Evolutionary conservation across 305 asterid genomes (phyloP), one percentile per base, ranked within the genome.

Genomic region (Salvia sclarea): DNA sequence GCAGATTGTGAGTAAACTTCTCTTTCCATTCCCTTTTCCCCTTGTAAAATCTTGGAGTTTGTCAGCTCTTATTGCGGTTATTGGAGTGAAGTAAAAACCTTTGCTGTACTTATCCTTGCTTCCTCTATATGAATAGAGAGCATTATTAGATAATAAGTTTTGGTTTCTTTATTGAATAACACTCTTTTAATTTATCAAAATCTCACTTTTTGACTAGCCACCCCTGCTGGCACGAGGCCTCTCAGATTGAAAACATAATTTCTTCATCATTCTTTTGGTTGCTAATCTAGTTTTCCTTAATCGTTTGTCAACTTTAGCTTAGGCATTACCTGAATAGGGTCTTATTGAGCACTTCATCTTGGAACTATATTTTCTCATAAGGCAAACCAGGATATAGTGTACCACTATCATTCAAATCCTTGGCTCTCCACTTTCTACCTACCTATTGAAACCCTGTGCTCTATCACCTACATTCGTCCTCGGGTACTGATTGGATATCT

Each of bases 1-100:
- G 71, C 98, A 92, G 76, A 92, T 92, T 66, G 98, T 91, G 76
- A 91, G 98, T 86, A 35, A 18, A 57, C 57, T 20, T 45, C 61
- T 45, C 61, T 67, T 20, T 37, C 35, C 1, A 13, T 59, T 35
- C 47, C 28, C 12, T 6, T n/a, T 4, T 24, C 50, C 11, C 17
- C 41, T 52, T 50, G 65, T 24, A 21, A 54, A 0, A 6, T n/a
- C 24, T n/a, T 17, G 50, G 31, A 50, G 18, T 37, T 40, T 25
- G 31, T 70, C 9, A 11, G 40, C 6, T 55, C 43, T 72, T 11
- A 24, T 25, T 6, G 28, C 28, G 2, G 18, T 25, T 11, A 53
- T 22, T 12, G 37, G 59, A 6, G 11, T 22, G 14, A 24, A 53
- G 58, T 38, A 24, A 53, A 17, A 16, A 17, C 10, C 2, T 17